phyloP scores from a whole-genome alignment of 164 flowering plant species.

The Chimonanthus salicifolius region DNA sequence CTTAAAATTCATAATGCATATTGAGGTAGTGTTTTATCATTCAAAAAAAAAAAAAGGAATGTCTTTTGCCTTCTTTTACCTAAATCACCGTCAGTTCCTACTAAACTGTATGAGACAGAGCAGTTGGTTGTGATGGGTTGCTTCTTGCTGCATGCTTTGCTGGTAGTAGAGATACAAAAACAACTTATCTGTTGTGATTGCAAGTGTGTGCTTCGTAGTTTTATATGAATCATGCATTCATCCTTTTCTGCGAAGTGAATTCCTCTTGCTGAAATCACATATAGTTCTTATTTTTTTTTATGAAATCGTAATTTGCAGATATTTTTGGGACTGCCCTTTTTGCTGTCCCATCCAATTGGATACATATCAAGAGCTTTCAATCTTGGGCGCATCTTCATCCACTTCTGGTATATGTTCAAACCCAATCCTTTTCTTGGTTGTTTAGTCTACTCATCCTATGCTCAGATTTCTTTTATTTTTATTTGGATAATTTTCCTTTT shows the following conservation, averaged over 20 bases:
- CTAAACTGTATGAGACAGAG: background rate
- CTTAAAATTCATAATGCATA: background rate
- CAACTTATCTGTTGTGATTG: background rate
- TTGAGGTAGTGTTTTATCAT: background rate
- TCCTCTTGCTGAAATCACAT: background rate
- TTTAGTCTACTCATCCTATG: background rate
- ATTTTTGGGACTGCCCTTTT: slow-evolving; percentile 74
- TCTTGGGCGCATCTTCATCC: slow-evolving; percentile 96
- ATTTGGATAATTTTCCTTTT: too few relatives aligned
- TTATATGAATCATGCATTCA: too few relatives aligned
- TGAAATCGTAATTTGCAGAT: slow-evolving; percentile 56
- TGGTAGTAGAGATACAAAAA: background rate
- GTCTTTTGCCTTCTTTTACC: background rate
- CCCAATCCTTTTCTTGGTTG: slow-evolving; percentile 1
- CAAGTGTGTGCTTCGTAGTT: background rate
- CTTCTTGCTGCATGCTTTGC: background rate
- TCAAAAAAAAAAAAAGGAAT: background rate
- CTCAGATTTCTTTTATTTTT: background rate
- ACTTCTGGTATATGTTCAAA: slow-evolving; percentile 67
- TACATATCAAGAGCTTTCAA: slow-evolving; percentile 84
- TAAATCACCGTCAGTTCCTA: background rate
- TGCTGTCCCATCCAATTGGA: slow-evolving; percentile 62
- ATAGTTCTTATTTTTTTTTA: background rate
- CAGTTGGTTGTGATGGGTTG: background rate
- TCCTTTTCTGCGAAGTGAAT: background rate